These are phyloP conservation scores for Strigomonas galati DNA, from an alignment of 208 protist species.

Conservation along the genomic window DNA sequence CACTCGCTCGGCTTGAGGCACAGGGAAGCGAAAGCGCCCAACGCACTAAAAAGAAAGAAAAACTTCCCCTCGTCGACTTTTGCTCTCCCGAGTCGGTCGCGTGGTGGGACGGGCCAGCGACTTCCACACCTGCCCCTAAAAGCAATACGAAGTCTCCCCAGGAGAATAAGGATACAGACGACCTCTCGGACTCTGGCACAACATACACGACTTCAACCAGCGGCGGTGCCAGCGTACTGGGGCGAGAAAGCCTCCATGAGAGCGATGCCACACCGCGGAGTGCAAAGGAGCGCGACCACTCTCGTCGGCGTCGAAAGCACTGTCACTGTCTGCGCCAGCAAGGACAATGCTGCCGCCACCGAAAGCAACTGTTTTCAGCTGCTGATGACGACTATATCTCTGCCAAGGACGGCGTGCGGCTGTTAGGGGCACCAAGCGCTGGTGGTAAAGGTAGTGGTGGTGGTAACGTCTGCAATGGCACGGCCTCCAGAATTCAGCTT, in stretches of 20 bases:
- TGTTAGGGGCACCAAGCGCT: not conserved
- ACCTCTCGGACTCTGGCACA: constrained; percentile 48
- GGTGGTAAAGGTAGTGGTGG: too few species aligned
- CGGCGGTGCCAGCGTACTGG: not conserved
- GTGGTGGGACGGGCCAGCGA: constrained; percentile 61
- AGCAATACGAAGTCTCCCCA: not conserved
- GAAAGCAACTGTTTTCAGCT: not conserved
- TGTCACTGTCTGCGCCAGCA: not conserved
- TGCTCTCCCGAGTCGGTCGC: constrained; percentile 52
- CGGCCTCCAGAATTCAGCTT: constrained; percentile 14
- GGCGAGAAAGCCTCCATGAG: too few species aligned
- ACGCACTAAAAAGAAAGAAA: too few species aligned
- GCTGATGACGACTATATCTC: too few species aligned
- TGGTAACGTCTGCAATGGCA: not conserved
- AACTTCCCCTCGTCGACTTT: too few species aligned
- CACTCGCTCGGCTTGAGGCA: too few species aligned
- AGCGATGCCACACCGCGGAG: too few species aligned
- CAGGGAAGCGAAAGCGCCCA: too few species aligned
- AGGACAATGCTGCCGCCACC: not conserved
- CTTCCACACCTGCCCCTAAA: not conserved
- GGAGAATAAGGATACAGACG: constrained; percentile 22
- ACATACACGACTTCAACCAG: constrained; percentile 65
- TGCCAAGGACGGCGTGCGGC: too few species aligned
- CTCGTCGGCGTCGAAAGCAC: too few species aligned
- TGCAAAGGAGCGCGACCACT: too few species aligned